Evolutionary conservation across 2,329 filamentous ascomycete genomes (phyloP).

Genomic region (Apiospora rasikravindrae): DNA sequence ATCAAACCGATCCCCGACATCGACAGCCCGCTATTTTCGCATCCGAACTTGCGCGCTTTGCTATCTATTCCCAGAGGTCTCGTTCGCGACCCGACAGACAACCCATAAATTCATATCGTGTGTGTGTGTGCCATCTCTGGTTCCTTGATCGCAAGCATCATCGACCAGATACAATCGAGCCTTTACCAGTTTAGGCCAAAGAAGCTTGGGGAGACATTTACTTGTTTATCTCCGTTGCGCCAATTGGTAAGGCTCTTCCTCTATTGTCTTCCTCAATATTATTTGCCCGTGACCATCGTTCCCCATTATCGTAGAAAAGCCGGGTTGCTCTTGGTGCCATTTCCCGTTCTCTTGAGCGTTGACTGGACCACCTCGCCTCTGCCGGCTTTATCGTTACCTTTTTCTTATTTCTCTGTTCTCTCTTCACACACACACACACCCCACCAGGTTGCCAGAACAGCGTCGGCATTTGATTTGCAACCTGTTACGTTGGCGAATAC

Average conservation of each 20-base stretch:
- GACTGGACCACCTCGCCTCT: background rate
- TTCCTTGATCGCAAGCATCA: constrained; percentile 32
- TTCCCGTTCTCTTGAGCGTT: background rate
- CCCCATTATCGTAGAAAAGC: background rate
- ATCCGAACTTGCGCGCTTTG: constrained; percentile 33
- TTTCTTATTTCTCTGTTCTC: background rate
- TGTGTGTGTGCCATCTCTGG: constrained; percentile 33
- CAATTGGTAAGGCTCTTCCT: constrained; percentile 61
- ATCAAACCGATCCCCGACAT: constrained; percentile 34
- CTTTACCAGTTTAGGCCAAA: constrained; percentile 23
- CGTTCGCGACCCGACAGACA: constrained; percentile 23
- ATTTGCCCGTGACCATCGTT: background rate
- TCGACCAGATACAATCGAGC: constrained; percentile 21
- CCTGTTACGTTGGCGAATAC: background rate
- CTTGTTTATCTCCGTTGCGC: constrained; percentile 94
- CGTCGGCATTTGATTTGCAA: background rate
- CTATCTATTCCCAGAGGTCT: constrained; percentile 25
- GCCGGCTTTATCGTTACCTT: background rate
- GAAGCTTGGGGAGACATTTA: constrained; percentile 87
- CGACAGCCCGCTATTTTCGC: constrained; percentile 33
- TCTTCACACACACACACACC: background rate
- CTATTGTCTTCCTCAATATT: background rate
- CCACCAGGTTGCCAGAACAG: background rate
- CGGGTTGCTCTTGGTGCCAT: background rate
- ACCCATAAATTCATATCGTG: constrained; percentile 26